phyloP scores from a whole-genome alignment of 352 stramenopile genomes.

The Stramenopiles sp. region DNA sequence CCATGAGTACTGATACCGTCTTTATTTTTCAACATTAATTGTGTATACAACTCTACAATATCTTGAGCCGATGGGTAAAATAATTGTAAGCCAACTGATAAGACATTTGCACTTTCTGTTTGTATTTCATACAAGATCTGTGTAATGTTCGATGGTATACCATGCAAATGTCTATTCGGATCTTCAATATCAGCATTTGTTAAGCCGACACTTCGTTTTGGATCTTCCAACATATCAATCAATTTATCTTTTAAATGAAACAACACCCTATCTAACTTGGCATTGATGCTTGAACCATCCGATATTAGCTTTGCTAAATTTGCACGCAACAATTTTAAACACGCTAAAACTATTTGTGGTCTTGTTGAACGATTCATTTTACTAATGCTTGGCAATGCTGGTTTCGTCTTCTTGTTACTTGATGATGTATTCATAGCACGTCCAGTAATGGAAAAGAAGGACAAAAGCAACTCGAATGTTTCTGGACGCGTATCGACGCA shows the following conservation, averaged over 20 bases:
- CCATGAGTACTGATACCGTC: neutral
- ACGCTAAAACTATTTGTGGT: constrained; percentile 37
- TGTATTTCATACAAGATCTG: constrained; percentile 10
- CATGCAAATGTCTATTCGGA: too few relatives aligned
- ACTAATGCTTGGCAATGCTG: too few relatives aligned
- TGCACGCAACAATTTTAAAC: constrained; percentile 40
- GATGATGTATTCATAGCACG: constrained; percentile 23
- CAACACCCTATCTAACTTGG: neutral
- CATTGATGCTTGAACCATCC: constrained; percentile 26
- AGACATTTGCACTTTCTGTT: constrained; percentile 28
- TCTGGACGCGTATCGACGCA: constrained; percentile 20
- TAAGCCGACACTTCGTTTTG: neutral
- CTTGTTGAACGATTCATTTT: too few relatives aligned
- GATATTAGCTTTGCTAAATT: constrained; percentile 44
- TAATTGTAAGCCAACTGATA: constrained; percentile 56
- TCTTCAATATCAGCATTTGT: neutral
- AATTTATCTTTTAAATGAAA: neutral
- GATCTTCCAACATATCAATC: neutral
- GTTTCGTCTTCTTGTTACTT: too few relatives aligned
- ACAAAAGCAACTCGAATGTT: constrained; percentile 23
- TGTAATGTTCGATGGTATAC: neutral
- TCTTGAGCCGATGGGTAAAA: constrained; percentile 43
- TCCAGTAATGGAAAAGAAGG: constrained; percentile 17
- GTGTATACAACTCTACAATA: neutral
- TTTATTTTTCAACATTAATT: too few relatives aligned